A percentile compares a stretch with the other conserved stretches of the same genome.
Conservation (phyloP, 768 basidiomycete species). For the Suillus brevipes region DNA sequence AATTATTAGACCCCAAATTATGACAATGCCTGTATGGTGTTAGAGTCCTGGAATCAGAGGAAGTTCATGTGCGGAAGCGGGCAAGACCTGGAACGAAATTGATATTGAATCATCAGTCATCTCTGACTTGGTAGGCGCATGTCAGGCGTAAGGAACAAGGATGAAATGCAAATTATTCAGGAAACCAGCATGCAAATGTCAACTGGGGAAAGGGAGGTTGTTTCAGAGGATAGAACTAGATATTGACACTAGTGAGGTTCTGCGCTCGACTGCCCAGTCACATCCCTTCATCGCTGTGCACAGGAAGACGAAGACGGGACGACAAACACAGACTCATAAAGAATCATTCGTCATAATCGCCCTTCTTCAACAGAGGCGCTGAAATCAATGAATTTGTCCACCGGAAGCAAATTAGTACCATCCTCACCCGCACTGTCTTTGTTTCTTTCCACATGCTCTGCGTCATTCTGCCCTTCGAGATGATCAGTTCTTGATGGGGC, state of each 20-base stretch:
- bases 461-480: conserved; percentile 13
- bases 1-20: not conserved
- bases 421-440: too few species aligned
- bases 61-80: not conserved
- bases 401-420: not conserved
- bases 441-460: too few species aligned
- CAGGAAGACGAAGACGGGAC: not conserved
- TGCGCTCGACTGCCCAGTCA: not conserved
- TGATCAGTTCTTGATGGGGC: not conserved
- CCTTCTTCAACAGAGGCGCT: not conserved
- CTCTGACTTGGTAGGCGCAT: not conserved
- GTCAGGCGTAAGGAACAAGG: not conserved
- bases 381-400: not conserved
- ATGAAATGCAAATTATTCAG: not conserved
- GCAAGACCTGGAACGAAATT: not conserved
- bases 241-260: not conserved
- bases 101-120: not conserved
- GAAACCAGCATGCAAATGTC: not conserved
- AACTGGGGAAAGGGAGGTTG: not conserved
- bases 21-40: not conserved
- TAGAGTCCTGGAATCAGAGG: not conserved
- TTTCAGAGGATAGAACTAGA: not conserved
- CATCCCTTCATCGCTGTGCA: not conserved
- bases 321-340: not conserved
- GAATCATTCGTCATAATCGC: not conserved